These are phyloP conservation scores for Pyrenophora tritici-repentis DNA, from an alignment of 2,329 filamentous ascomycete genomes.

Conservation along the genomic window DNA sequence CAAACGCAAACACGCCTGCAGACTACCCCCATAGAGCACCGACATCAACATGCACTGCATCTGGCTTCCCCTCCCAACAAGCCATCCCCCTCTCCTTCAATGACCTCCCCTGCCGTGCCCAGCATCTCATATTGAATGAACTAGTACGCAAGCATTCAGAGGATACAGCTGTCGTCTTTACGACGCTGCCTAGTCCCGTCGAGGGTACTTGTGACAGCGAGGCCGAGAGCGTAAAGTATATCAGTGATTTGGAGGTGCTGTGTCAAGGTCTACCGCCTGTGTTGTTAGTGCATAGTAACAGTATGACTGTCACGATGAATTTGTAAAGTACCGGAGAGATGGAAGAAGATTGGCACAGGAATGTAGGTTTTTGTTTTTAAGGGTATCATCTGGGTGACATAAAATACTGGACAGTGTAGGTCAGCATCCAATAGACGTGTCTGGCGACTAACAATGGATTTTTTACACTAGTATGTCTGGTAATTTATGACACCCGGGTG, in stretches of 20 bases:
- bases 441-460: too few relatives aligned
- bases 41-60: slow-evolving; percentile 22
- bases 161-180: slow-evolving; percentile 76
- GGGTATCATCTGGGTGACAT: too few relatives aligned
- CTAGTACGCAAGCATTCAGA: slow-evolving; percentile 62
- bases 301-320: slow-evolving; percentile 85
- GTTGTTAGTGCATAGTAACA: slow-evolving; percentile 82
- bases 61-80: slow-evolving; percentile 62
- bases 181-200: slow-evolving; percentile 78
- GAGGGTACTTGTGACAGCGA: slow-evolving; percentile 77
- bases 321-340: slow-evolving; percentile 50
- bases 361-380: not conserved
- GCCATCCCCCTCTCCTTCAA: slow-evolving; percentile 79
- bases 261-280: slow-evolving; percentile 77
- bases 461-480: too few relatives aligned
- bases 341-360: not conserved
- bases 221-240: slow-evolving; percentile 71
- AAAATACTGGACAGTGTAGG: too few relatives aligned
- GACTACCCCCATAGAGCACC: not conserved
- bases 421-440: too few relatives aligned
- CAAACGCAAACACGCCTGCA: not conserved
- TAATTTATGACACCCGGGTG: too few relatives aligned
- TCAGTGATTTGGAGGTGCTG: slow-evolving; percentile 77
- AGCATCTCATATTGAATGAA: slow-evolving; percentile 86
- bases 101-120: slow-evolving; percentile 80